phyloP scores from a whole-genome alignment of 176 grass and related monocot genomes.

The Rhipidocladum racemiflorum region DNA sequence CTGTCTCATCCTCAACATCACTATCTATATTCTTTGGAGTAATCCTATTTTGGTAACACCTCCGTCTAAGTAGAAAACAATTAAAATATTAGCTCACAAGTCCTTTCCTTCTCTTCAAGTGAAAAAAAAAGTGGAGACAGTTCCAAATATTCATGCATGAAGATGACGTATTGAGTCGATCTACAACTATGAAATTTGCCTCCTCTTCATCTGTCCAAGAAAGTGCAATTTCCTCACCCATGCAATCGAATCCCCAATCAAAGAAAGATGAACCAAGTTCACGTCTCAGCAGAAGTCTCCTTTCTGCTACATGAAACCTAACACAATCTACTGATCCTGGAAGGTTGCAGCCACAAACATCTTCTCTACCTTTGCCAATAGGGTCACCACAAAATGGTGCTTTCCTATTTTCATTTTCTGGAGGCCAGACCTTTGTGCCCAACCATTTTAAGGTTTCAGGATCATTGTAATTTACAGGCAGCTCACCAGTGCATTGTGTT shows the following conservation, averaged over 20 bases:
- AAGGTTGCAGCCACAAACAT: too few species aligned
- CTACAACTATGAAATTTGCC: conserved; percentile 57
- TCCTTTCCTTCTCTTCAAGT: conserved; percentile 41
- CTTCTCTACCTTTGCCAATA: too few species aligned
- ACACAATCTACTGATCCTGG: conserved; percentile 27
- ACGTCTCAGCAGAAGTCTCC: conserved; percentile 47
- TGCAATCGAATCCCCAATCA: conserved; percentile 60
- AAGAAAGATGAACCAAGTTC: conserved; percentile 60
- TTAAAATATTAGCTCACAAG: conserved; percentile 71
- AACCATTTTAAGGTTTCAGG: conserved; percentile 58
- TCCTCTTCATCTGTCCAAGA: conserved; percentile 79
- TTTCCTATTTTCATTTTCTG: conserved; percentile 29
- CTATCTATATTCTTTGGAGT: conserved; percentile 62
- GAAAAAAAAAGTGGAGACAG: conserved; percentile 35
- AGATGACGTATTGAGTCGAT: conserved; percentile 36
- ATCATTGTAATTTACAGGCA: conserved; percentile 28
- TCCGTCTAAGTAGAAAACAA: conserved; percentile 64
- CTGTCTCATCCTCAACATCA: conserved; percentile 73
- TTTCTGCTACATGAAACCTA: conserved; percentile 65
- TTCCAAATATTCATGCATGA: conserved; percentile 55
- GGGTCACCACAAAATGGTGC: neutral
- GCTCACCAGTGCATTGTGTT: conserved; percentile 44
- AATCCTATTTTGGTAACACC: conserved; percentile 72
- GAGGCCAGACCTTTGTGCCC: conserved; percentile 59
- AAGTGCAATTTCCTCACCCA: conserved; percentile 87